A percentile compares a stretch with the other conserved stretches of the same genome.
Evolutionary conservation across 371 early-diverging fungal genomes (phyloP).

Genomic region (Mortierella sp.): DNA sequence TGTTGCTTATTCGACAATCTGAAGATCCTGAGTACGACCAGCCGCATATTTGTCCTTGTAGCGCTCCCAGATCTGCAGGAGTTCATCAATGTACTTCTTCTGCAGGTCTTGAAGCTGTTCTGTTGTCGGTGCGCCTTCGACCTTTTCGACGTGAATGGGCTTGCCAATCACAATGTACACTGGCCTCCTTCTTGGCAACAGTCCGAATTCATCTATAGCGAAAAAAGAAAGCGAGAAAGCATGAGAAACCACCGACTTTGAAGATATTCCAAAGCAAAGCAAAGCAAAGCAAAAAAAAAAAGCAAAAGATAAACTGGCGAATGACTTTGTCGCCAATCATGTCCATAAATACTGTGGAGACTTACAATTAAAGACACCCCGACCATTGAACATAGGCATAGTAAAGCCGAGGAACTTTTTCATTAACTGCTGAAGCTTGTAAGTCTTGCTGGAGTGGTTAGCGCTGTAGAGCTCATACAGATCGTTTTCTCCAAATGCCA

Average conservation of each 20-base stretch:
- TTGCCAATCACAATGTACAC: slow-evolving; percentile 63
- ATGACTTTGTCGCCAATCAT: no score
- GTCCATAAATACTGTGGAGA: no score
- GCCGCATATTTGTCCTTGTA: slow-evolving; percentile 78
- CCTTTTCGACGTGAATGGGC: slow-evolving; percentile 69
- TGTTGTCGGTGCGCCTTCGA: slow-evolving; percentile 62
- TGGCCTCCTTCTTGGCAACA: slow-evolving; percentile 46
- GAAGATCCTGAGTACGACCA: slow-evolving; percentile 65
- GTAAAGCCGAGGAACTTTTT: slow-evolving; percentile 75
- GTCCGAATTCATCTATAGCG: slow-evolving; percentile 57
- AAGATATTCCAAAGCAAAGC: no score
- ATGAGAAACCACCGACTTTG: background rate
- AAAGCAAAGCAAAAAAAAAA: no score
- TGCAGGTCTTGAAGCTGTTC: slow-evolving; percentile 75
- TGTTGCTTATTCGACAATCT: slow-evolving; percentile 60
- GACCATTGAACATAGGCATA: slow-evolving; percentile 78
- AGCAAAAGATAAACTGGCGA: no score
- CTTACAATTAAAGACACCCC: slow-evolving; percentile 78
- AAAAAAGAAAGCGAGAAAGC: slow-evolving; percentile 1
- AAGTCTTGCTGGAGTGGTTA: slow-evolving; percentile 60
- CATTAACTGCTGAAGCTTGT: slow-evolving; percentile 68
- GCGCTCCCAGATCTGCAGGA: slow-evolving; percentile 70
- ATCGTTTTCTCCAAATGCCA: slow-evolving; percentile 89
- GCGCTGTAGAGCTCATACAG: slow-evolving; percentile 75
- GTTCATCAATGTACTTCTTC: slow-evolving; percentile 67